Evolutionary conservation across 192 early-diverging fungal genomes (phyloP).

Genomic region (Backusella luteola): DNA sequence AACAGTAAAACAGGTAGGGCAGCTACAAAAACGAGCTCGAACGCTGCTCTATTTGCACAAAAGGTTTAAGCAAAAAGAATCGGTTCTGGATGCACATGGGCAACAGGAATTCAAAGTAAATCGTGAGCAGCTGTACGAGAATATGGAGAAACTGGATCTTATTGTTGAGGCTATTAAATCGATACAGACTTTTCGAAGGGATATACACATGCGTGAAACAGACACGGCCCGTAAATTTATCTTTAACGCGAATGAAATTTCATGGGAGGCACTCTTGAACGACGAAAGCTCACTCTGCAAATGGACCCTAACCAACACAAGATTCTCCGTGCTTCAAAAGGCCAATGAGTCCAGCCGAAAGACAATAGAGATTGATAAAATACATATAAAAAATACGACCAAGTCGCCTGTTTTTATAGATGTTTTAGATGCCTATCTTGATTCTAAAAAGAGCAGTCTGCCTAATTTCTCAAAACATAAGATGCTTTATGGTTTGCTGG

Average conservation of each 20-base stretch:
- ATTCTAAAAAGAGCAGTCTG: constrained; percentile 40
- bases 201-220: constrained; percentile 53
- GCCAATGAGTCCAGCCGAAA: constrained; percentile 73
- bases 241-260: constrained; percentile 52
- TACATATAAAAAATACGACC: constrained; percentile 66
- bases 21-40: constrained; percentile 56
- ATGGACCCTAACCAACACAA: constrained; percentile 57
- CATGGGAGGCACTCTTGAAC: constrained; percentile 74
- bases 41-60: constrained; percentile 32
- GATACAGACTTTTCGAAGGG: constrained; percentile 47
- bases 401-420: constrained; percentile 54
- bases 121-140: constrained; percentile 14
- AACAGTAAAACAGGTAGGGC: constrained; percentile 45
- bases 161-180: constrained; percentile 64
- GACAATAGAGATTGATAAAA: constrained; percentile 72
- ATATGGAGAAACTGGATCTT: constrained; percentile 59
- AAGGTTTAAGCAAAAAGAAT: constrained; percentile 1
- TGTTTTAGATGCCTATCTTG: constrained; percentile 56
- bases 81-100: background rate
- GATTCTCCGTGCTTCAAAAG: constrained; percentile 65
- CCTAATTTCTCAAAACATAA: constrained; percentile 57
- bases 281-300: constrained; percentile 65
- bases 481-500: constrained; percentile 80
- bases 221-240: constrained; percentile 52
- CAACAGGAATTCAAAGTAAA: constrained; percentile 17